phyloP scores from a whole-genome alignment of 805 yeast genomes.

The Scheffersomyces coipomensis region DNA sequence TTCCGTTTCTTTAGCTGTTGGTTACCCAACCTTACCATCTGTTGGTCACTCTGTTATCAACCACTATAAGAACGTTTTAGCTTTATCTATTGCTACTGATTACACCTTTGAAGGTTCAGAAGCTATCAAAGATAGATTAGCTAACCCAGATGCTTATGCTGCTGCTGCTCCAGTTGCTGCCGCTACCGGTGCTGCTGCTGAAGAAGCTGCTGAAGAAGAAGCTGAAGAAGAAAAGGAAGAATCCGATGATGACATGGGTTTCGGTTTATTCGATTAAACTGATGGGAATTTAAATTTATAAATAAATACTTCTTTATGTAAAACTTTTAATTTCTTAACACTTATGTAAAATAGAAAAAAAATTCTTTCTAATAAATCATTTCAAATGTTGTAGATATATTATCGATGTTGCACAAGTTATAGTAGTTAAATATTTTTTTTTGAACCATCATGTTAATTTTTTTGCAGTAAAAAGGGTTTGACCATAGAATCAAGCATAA shows the following conservation, averaged over 20 bases:
- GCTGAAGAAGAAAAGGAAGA: slow-evolving; percentile 74
- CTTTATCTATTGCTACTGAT: slow-evolving; percentile 97
- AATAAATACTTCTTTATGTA: too few species aligned
- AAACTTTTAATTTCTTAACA: background rate
- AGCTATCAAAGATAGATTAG: slow-evolving; percentile 98
- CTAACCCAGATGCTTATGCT: slow-evolving; percentile 99
- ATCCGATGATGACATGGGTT: slow-evolving; percentile 92
- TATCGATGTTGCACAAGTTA: too few species aligned
- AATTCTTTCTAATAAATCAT: too few species aligned
- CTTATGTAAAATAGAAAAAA: background rate
- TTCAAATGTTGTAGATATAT: too few species aligned
- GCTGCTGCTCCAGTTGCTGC: slow-evolving; percentile 98
- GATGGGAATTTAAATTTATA: slow-evolving; percentile 2
- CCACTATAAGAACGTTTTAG: slow-evolving; percentile 98
- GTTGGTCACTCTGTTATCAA: slow-evolving; percentile 98
- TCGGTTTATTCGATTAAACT: slow-evolving; percentile 96
- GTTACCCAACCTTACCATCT: slow-evolving; percentile 99
- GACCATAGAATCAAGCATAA: too few species aligned
- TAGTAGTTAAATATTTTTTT: too few species aligned
- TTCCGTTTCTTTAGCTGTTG: slow-evolving; percentile 93
- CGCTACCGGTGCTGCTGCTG: slow-evolving; percentile 56
- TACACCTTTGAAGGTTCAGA: slow-evolving; percentile 99
- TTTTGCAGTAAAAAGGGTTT: background rate
- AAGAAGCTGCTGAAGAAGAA: slow-evolving; percentile 68
- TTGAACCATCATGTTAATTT: background rate